Conservation (phyloP, 2,329 filamentous ascomycete species). For the Colletotrichum sp. region DNA sequence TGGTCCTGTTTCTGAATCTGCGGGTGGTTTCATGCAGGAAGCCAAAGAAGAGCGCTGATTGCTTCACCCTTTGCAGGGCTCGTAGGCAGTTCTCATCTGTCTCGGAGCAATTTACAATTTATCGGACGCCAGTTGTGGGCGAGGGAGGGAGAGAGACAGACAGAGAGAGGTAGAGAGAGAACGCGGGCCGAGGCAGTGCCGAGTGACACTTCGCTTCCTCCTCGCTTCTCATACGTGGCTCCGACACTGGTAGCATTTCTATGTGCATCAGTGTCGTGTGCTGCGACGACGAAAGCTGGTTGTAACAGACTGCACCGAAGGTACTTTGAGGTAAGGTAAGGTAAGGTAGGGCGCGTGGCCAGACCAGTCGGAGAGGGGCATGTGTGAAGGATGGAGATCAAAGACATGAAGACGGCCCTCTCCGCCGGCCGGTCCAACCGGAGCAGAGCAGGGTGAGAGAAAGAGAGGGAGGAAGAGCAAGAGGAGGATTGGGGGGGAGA, state of each 20-base stretch:
- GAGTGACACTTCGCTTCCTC: background rate
- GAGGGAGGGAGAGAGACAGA: background rate
- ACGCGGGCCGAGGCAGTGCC: background rate
- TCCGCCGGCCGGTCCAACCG: background rate
- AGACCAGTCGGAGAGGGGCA: background rate
- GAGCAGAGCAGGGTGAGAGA: background rate
- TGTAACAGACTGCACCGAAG: background rate
- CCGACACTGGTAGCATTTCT: background rate
- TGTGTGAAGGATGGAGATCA: background rate
- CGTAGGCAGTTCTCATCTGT: constrained; percentile 6
- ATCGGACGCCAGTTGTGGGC: background rate
- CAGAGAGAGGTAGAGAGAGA: background rate
- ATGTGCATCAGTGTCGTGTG: background rate
- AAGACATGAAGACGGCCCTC: background rate
- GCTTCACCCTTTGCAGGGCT: background rate
- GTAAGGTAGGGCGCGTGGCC: background rate
- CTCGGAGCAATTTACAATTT: background rate
- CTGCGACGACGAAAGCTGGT: background rate
- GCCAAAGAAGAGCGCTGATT: constrained; percentile 3
- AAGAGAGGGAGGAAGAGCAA: background rate
- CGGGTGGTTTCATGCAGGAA: constrained; percentile 11
- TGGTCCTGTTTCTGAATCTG: constrained; percentile 16
- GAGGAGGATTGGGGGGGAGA: background rate
- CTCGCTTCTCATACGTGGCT: background rate
- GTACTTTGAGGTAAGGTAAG: background rate